Base-by-base conservation (phyloP, 2,329 filamentous ascomycete species). In the Cyphellophora europaea region DNA sequence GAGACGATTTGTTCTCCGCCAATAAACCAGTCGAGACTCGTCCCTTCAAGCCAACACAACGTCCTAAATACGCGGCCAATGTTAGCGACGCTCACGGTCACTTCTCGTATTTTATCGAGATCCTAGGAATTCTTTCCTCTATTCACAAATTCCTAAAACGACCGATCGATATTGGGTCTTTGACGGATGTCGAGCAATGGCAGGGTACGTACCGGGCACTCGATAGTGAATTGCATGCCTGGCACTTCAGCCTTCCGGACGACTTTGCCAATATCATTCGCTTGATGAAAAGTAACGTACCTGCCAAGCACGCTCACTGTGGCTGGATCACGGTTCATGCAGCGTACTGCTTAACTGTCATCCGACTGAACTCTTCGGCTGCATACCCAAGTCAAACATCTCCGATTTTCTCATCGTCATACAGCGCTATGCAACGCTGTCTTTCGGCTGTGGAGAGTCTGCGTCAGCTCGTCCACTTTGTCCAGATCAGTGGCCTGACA, bases 291-390 rank as follows among this genome's bases (percentile, higher is more conserved):
- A 72, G 57, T 8, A 54, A 76, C 1, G 75, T 74, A 5, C 72
- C 71, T 33, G 75, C 72, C 49, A 85, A 83, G 55, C 71, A 71
- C 27, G 65, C 87, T 31, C 86, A 83, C 52, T 86, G 82, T 54
- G 81, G 80, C 34, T 87, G 87, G 81, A 77, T 94, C 33, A 93
- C 93, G 80, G 67, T 94, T 18, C 88, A 94, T 54, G 82, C 84
- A 4, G 87, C 86, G 1, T 93, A 88, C 52, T 84, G 93, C 57
- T 93, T 86, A 69, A 82, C 87, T 30, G 79, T 93, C 6, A 93
- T 95, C 48, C 78, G 88, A 21, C 70, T 94, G 15, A 87, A 94
- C 61, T 94, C 87, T 0, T 93, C 86, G 2, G 86, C 88, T 5
- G 88, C 87, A 2, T 95, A 94, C 56, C 88, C 88, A 3, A 93